Base-by-base conservation (phyloP, 2,329 filamentous ascomycete species). In the Colletotrichum orchidophilum region DNA sequence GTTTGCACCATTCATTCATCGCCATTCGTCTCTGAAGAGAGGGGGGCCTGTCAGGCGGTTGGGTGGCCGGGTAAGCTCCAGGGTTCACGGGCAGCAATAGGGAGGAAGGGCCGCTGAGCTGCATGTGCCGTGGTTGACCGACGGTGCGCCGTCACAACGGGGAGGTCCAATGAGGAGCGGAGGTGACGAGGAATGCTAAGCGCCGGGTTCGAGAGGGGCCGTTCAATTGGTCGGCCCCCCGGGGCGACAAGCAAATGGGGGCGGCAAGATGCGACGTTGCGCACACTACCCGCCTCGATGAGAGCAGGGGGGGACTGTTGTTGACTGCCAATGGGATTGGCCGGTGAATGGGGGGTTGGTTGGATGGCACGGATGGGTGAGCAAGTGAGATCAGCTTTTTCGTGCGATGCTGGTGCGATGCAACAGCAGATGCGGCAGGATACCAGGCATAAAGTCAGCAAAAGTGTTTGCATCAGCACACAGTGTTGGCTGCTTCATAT, bases 241-340 rank as follows among this genome's bases (percentile, higher is more conserved):
- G 54, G 29, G n/a, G 26, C 18, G 26, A 29, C 15, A 26, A 42
- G 60, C 71, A 68, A 73, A 73, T 73, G 39, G 60, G 11, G 24
- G 31, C 29, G 54, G 60, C 65, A 39, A 61, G 50, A 55, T 35
- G 66, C 70, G 27, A 70, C 53, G 52, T 58, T 69, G 54, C 55
- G 70, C 70, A 70, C 70, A 72, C 55, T 72, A 72, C 70, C 70
- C 70, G 66, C 69, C 65, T 60, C 59, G 21, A 58, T 13, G 69
- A 67, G 29, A 46, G 42, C 52, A 62, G 49, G 68, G n/a, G 39
- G 49, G 39, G 49, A 21, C 49, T 24, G 21, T 27, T 27, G 11
- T 18, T 27, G 26, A n/a, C 21, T 27, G 21, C 31, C 46, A 52
- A 53, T 35, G 21, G 46, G 31, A 63, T 52, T 46, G 39, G 39